Base-by-base conservation (phyloP, 106 monocot species). In the Apostasia shenzhenica region DNA sequence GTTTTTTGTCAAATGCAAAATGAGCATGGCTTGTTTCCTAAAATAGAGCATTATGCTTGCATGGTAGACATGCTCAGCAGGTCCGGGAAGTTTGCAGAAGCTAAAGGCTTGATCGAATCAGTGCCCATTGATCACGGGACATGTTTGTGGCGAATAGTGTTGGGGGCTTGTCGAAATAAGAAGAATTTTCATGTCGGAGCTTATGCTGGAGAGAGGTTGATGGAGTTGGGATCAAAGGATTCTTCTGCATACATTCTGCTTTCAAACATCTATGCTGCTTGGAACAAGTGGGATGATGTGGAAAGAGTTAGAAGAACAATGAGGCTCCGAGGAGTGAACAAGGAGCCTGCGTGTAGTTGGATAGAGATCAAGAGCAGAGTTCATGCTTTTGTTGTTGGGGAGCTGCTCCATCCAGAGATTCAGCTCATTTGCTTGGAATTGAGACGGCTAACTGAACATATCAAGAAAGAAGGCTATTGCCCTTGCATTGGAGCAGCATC, bases 331-430 rank as follows among this genome's bases (percentile, higher is more conserved):
- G 78, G 85, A 56, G 80, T 85, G 60, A 81, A 71, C 44, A 92
- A 92, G 63, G 82, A 88, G 7, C 85, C 92, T 59, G 87, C 88
- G 42, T 85, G 88, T 46, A 88, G 92, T 68, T 92, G 92, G 92
- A 40, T 92, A 52, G 88, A 87, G 67, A 59, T 92, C 11, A 67
- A 83, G 12, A 84, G 67, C 38, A 82, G 76, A 64, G 73, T 82
- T 54, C 84, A 88, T 77, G 84, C 76, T 14, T 88, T 88, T 72
- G 81, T 88, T 51, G 76, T 77, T 2, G 70, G 76, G 59, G 84
- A 88, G 41, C 79, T 78, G 39, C 70, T 69, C 37, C 88, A 88
- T 72, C 84, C 88, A 63, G 69, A 76, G 45, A 72, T 73, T 0
- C 40, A 46, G 62, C 67, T 74, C 56, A 82, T 84, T 75, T 56